phyloP scores from a whole-genome alignment of 1,139 yeast species.

The Candida neerlandica region DNA sequence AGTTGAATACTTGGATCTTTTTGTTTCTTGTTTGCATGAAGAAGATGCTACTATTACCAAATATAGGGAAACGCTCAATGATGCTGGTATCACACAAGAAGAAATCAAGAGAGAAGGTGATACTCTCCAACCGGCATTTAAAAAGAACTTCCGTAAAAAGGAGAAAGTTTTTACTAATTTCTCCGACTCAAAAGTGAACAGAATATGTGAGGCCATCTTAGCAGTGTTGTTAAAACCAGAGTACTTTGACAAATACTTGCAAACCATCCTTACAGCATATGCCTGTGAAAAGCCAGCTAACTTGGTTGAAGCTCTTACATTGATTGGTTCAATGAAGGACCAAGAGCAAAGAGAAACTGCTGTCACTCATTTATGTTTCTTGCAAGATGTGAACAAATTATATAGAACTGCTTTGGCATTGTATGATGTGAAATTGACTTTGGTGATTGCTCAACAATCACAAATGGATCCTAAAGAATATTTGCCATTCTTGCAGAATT shows the following conservation, averaged over 20 bases:
- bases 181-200: constrained; percentile 66
- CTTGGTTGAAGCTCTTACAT: constrained; percentile 66
- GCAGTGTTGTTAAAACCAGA: constrained; percentile 54
- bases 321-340: constrained; percentile 54
- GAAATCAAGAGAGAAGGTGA: constrained; percentile 13
- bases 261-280: constrained; percentile 84
- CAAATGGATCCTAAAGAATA: constrained; percentile 98
- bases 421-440: constrained; percentile 79
- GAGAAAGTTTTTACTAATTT: constrained; percentile 31
- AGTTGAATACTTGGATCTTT: constrained; percentile 80
- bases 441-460: constrained; percentile 90
- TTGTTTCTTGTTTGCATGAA: constrained; percentile 81
- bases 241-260: constrained; percentile 62
- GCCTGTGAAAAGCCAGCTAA: constrained; percentile 93
- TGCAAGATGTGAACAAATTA: constrained; percentile 84
- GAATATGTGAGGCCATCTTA: constrained; percentile 72
- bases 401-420: constrained; percentile 80
- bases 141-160: constrained; percentile 36
- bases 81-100: constrained; percentile 19
- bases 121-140: constrained; percentile 17
- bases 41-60: constrained; percentile 86
- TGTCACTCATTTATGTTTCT: constrained; percentile 82
- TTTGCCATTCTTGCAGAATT: constrained; percentile 82
- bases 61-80: constrained; percentile 69
- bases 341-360: constrained; percentile 59